Conservation (phyloP, 805 yeast species). For the Blastobotrys americana region DNA sequence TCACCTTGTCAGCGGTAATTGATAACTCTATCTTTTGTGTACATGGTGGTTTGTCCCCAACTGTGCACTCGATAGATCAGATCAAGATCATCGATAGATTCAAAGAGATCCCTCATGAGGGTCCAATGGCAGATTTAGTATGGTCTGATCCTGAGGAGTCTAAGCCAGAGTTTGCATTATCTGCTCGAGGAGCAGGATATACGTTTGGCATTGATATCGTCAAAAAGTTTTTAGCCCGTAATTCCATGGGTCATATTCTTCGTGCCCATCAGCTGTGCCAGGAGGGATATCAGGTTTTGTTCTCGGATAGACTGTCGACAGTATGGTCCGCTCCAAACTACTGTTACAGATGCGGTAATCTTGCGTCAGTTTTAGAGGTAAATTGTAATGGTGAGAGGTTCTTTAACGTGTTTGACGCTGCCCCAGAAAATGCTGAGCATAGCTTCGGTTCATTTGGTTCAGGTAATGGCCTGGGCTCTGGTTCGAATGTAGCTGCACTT, state of each 20-base stretch:
- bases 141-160: conserved; percentile 98
- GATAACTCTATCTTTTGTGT: conserved; percentile 88
- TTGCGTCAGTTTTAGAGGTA: conserved; percentile 94
- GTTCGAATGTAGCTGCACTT: conserved; percentile 26
- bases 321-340: conserved; percentile 99
- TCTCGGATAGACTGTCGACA: conserved; percentile 85
- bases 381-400: conserved; percentile 56
- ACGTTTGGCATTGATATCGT: conserved; percentile 91
- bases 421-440: conserved; percentile 77
- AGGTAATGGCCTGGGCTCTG: not conserved
- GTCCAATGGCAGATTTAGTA: conserved; percentile 97
- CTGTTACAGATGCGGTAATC: conserved; percentile 93
- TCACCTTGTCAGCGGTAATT: conserved; percentile 82
- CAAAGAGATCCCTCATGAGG: conserved; percentile 95
- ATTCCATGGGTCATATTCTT: conserved; percentile 70
- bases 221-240: conserved; percentile 71
- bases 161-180: conserved; percentile 66
- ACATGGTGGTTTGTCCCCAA: conserved; percentile 95
- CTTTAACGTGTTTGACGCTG: conserved; percentile 94
- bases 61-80: conserved; percentile 89
- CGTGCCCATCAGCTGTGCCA: conserved; percentile 96
- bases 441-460: not conserved
- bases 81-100: conserved; percentile 85
- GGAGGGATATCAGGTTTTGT: conserved; percentile 89
- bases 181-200: conserved; percentile 97